Conservation (phyloP, 2,329 filamentous ascomycete species). For the Fusarium dlaminii region DNA sequence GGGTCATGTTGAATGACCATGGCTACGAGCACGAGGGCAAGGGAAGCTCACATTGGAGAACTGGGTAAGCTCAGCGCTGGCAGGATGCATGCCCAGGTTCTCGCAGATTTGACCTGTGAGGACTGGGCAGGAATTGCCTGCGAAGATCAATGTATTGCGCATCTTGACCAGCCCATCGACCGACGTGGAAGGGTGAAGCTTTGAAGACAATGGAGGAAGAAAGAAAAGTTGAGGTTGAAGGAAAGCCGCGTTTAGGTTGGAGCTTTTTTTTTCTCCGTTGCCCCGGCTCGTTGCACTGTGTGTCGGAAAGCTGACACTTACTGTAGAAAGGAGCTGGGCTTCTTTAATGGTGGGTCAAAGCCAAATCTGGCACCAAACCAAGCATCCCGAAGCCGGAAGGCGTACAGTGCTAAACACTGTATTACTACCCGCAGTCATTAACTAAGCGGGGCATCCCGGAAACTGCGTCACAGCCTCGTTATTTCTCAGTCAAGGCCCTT, state of each 20-base stretch:
- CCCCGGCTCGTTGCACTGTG: slow-evolving; percentile 26
- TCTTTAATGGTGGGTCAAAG: slow-evolving; percentile 1
- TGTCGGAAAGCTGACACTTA: background rate
- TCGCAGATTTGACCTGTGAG: slow-evolving; percentile 74
- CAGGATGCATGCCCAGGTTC: slow-evolving; percentile 72
- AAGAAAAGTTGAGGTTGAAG: slow-evolving; percentile 28
- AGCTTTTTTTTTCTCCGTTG: slow-evolving; percentile 42
- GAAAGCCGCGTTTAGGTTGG: slow-evolving; percentile 32
- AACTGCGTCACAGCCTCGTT: slow-evolving; percentile 17
- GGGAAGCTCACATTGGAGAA: slow-evolving; percentile 72
- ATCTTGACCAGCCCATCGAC: slow-evolving; percentile 54
- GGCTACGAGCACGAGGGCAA: slow-evolving; percentile 20
- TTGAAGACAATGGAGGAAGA: slow-evolving; percentile 36
- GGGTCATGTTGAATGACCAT: slow-evolving; percentile 10
- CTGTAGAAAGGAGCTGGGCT: background rate
- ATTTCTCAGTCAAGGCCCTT: background rate
- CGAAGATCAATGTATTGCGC: slow-evolving; percentile 74
- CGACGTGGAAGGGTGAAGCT: slow-evolving; percentile 32
- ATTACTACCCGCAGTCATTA: slow-evolving; percentile 12
- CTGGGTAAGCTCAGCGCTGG: slow-evolving; percentile 72
- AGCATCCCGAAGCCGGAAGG: background rate
- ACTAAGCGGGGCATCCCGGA: slow-evolving; percentile 39
- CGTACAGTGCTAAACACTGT: slow-evolving; percentile 26
- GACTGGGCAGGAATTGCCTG: slow-evolving; percentile 72
- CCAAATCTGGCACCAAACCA: background rate